These are phyloP conservation scores for Cytospora chrysosperma DNA, from an alignment of 2,329 filamentous ascomycete genomes.

Conservation along the genomic window DNA sequence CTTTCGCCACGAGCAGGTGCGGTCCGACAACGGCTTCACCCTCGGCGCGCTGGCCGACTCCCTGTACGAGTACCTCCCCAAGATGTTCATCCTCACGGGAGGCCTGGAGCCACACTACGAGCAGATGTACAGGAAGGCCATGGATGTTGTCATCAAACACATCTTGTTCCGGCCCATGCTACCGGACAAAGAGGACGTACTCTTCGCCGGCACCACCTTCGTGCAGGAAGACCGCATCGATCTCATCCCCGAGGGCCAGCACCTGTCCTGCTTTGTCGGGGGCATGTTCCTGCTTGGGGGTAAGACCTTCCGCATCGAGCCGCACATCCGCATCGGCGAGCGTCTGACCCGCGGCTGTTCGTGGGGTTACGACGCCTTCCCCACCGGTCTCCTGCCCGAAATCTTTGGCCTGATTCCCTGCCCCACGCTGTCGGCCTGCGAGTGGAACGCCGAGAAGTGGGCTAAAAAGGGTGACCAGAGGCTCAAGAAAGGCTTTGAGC, in stretches of 20 bases:
- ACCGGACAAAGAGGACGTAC: slow-evolving; percentile 58
- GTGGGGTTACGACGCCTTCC: slow-evolving; percentile 56
- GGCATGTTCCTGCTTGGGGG: slow-evolving; percentile 48
- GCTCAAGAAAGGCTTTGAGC: slow-evolving; percentile 31
- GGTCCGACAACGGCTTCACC: slow-evolving; percentile 43
- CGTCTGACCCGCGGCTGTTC: slow-evolving; percentile 55
- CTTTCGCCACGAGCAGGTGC: slow-evolving; percentile 48
- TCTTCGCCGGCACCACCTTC: slow-evolving; percentile 52
- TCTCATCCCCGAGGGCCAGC: slow-evolving; percentile 38
- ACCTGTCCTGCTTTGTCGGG: slow-evolving; percentile 48
- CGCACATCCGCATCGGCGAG: slow-evolving; percentile 47
- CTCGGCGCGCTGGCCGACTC: slow-evolving; percentile 56
- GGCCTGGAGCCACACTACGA: slow-evolving; percentile 62
- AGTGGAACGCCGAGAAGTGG: slow-evolving; percentile 39
- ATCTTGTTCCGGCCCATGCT: slow-evolving; percentile 71
- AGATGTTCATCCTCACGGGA: slow-evolving; percentile 64
- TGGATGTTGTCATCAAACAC: slow-evolving; percentile 59
- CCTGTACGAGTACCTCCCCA: slow-evolving; percentile 60
- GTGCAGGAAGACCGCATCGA: slow-evolving; percentile 28
- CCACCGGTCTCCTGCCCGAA: slow-evolving; percentile 60
- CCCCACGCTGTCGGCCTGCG: slow-evolving; percentile 32
- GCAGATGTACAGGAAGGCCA: slow-evolving; percentile 60
- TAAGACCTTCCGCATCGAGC: slow-evolving; percentile 43
- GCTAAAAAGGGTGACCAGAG: slow-evolving; percentile 30
- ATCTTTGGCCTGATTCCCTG: slow-evolving; percentile 48